phyloP scores from a whole-genome alignment of 2,329 filamentous ascomycete species.

The Xylariales sp. region DNA sequence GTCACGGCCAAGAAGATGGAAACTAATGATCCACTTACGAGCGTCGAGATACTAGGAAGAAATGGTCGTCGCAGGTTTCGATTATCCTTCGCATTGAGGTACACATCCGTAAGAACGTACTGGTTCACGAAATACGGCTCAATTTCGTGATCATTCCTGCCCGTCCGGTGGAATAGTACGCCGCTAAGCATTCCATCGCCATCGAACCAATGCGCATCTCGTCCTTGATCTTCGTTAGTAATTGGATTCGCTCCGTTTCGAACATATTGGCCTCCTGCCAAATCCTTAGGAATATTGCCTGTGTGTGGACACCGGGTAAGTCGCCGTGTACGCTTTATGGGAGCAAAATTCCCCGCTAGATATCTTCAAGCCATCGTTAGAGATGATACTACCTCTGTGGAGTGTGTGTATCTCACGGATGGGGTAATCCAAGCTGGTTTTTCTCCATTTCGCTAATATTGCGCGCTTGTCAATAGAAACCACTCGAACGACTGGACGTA shows the following conservation, averaged over 20 bases:
- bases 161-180: conserved; percentile 65
- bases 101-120: conserved; percentile 75
- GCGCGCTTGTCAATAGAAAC: background rate
- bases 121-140: conserved; percentile 75
- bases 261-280: conserved; percentile 76
- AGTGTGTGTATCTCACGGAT: conserved; percentile 45
- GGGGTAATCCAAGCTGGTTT: conserved; percentile 31
- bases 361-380: conserved; percentile 55
- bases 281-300: conserved; percentile 71
- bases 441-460: conserved; percentile 38
- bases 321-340: conserved; percentile 65
- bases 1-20: conserved; percentile 64
- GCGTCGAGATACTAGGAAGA: conserved; percentile 73
- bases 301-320: conserved; percentile 68
- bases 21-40: conserved; percentile 68
- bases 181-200: conserved; percentile 80
- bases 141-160: conserved; percentile 54
- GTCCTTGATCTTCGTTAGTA: conserved; percentile 67
- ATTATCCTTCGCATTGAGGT: conserved; percentile 63
- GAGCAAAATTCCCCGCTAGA: conserved; percentile 76
- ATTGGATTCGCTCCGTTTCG: conserved; percentile 78
- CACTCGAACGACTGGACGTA: background rate
- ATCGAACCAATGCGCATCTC: conserved; percentile 79
- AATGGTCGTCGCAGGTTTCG: conserved; percentile 64
- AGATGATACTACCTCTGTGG: background rate